Conservation (phyloP, 257 asterid genomes). For the Salvia rosmarinus region DNA sequence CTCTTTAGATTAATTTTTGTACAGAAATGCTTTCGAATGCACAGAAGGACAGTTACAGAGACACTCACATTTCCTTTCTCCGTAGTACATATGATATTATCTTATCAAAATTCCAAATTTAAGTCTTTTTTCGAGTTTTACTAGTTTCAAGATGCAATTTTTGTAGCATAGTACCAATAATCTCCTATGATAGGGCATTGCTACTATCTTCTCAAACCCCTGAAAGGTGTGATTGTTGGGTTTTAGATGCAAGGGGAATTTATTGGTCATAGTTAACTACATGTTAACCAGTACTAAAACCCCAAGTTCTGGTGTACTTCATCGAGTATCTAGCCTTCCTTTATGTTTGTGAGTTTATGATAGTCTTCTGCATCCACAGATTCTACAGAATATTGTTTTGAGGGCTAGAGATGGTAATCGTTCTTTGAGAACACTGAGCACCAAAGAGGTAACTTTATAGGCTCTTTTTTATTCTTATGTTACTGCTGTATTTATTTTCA, state of each 20-base stretch:
- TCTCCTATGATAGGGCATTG: neutral
- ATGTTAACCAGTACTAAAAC: neutral
- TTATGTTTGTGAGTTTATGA: conserved; percentile 27
- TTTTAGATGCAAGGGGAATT: conserved; percentile 11
- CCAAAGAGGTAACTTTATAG: conserved; percentile 71
- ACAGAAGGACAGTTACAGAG: neutral
- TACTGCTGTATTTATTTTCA: conserved; percentile 21
- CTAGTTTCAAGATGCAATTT: neutral
- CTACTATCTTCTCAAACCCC: neutral
- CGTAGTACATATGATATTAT: conserved; percentile 24
- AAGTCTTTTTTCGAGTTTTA: conserved; percentile 19
- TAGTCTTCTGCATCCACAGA: conserved; percentile 54
- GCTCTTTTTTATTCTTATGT: neutral
- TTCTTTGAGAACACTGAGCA: conserved; percentile 82
- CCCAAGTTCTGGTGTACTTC: neutral
- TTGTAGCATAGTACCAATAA: neutral
- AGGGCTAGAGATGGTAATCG: conserved; percentile 72
- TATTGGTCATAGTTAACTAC: neutral
- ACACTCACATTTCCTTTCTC: conserved; percentile 3
- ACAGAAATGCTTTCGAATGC: conserved; percentile 1
- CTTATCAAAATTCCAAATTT: conserved; percentile 3
- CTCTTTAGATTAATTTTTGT: neutral
- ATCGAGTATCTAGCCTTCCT: conserved; percentile 11
- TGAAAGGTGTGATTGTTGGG: conserved; percentile 10
- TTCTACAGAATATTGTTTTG: conserved; percentile 74